Conservation (phyloP, 2,329 filamentous ascomycete genomes). For the Botrytis squamosa region DNA sequence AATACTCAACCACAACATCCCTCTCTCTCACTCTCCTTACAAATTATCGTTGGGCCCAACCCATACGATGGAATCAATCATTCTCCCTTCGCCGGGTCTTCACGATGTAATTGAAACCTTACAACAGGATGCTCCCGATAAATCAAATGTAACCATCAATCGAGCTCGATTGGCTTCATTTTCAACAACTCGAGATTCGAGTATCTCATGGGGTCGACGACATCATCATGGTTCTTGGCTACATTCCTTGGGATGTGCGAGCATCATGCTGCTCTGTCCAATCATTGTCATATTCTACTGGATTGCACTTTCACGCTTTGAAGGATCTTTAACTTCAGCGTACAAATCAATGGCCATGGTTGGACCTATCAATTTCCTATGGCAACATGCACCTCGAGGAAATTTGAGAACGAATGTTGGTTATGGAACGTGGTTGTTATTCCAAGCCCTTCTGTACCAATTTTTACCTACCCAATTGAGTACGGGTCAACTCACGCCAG, state of each 20-base stretch:
- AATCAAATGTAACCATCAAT: neutral
- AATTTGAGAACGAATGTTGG: conserved; percentile 26
- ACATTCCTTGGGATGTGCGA: conserved; percentile 31
- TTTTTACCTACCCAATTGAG: conserved; percentile 39
- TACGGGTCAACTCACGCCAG: conserved; percentile 45
- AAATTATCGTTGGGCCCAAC: neutral
- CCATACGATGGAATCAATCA: conserved; percentile 24
- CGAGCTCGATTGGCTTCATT: conserved; percentile 23
- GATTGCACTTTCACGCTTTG: conserved; percentile 30
- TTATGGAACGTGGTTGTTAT: conserved; percentile 40
- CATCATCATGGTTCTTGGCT: conserved; percentile 34
- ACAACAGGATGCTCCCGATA: conserved; percentile 11
- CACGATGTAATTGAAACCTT: conserved; percentile 19
- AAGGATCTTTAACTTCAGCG: conserved; percentile 28
- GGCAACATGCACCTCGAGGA: conserved; percentile 24
- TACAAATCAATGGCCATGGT: conserved; percentile 22
- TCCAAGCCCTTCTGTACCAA: conserved; percentile 40
- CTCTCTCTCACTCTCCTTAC: neutral
- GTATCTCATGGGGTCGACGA: conserved; percentile 31
- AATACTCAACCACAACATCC: neutral
- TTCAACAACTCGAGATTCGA: conserved; percentile 24
- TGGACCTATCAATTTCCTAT: conserved; percentile 27
- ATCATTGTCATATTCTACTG: conserved; percentile 32
- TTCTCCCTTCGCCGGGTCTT: conserved; percentile 23
- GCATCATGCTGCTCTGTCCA: conserved; percentile 31